These are phyloP conservation scores for Amphicarpaea edgeworthii DNA, from an alignment of 306 rosid species.

Conservation along the genomic window DNA sequence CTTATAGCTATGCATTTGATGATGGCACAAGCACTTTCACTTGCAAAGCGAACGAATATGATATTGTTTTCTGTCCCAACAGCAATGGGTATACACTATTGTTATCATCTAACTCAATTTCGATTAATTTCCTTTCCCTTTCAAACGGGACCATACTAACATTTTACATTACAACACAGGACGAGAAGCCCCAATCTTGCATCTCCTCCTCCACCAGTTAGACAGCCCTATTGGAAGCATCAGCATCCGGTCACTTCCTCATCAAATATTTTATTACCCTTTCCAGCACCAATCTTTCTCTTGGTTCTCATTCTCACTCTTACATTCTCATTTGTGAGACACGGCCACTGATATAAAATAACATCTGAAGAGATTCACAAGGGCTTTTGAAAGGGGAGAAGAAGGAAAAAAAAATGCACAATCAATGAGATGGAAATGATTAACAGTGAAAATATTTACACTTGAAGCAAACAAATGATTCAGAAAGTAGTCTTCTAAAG, in stretches of 20 bases:
- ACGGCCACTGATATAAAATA: constrained; percentile 28
- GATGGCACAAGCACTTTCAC: constrained; percentile 90
- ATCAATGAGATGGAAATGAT: constrained; percentile 11
- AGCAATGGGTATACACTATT: constrained; percentile 52
- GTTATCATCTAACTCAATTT: neutral
- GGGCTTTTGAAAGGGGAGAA: constrained; percentile 18
- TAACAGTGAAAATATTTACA: neutral
- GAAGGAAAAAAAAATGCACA: neutral
- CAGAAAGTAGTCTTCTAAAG: constrained; percentile 31
- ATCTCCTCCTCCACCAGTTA: constrained; percentile 50
- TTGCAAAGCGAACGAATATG: constrained; percentile 76
- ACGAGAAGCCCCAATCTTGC: constrained; percentile 30
- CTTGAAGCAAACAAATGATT: constrained; percentile 25
- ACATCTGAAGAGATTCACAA: constrained; percentile 14
- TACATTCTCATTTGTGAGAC: constrained; percentile 21
- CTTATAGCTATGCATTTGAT: constrained; percentile 85
- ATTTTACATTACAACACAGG: constrained; percentile 51
- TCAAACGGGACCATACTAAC: neutral
- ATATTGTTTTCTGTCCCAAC: constrained; percentile 71
- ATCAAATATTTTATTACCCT: constrained; percentile 55
- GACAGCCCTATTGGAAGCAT: constrained; percentile 46
- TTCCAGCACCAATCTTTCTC: constrained; percentile 49
- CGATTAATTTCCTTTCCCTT: neutral
- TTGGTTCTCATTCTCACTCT: constrained; percentile 38
- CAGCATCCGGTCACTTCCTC: constrained; percentile 51